Conservation (phyloP, 106 monocot genomes). For the Phalaenopsis equestris region DNA sequence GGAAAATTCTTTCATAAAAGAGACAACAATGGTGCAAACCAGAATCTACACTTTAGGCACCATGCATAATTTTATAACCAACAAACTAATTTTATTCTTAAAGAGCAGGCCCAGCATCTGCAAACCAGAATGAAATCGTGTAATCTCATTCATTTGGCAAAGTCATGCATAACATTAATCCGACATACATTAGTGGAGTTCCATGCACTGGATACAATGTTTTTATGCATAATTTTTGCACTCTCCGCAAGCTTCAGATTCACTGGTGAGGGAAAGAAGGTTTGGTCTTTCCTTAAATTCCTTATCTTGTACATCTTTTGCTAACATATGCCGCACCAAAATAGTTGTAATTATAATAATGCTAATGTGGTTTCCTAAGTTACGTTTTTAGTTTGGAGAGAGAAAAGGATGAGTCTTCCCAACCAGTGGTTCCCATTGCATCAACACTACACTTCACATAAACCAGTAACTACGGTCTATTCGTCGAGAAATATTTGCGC, state of each 20-base stretch:
- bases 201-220: too few species aligned
- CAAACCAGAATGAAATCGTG: neutral
- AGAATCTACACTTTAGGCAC: neutral
- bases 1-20: neutral
- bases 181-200: too few species aligned
- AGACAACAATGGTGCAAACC: neutral
- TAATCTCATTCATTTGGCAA: neutral
- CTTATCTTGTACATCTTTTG: too few species aligned
- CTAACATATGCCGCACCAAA: too few species aligned
- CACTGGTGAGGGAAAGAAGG: too few species aligned
- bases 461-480: too few species aligned
- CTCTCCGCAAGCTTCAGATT: too few species aligned
- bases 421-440: too few species aligned
- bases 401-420: neutral
- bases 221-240: too few species aligned
- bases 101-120: neutral
- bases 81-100: neutral
- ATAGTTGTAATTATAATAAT: neutral
- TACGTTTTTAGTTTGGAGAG: neutral
- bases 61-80: neutral
- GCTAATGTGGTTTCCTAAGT: neutral
- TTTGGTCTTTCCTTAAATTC: too few species aligned
- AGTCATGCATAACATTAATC: neutral
- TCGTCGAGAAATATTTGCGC: too few species aligned
- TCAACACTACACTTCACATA: too few species aligned